Base-by-base conservation (phyloP, 192 early-diverging fungal genomes). In the Helicostylum pulchrum region DNA sequence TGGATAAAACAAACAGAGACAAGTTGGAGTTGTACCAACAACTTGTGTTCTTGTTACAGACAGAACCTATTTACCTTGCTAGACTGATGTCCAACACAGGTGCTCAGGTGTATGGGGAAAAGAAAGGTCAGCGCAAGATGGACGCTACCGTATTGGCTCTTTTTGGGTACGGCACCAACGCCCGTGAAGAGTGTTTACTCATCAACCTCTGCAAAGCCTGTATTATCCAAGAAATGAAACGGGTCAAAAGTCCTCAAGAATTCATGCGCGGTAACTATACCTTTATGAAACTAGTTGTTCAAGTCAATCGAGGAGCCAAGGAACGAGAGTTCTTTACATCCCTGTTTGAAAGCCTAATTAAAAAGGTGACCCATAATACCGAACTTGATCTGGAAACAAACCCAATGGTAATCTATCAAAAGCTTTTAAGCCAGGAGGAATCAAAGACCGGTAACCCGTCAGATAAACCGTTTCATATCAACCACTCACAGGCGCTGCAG, bases 161-260 rank as follows among this genome's bases (percentile, higher is more conserved):
- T 54, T 99, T 92, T 78, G 95, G 96, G 4, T 99, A 96, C 80
- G 96, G 95, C 0, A 97, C 98, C 71, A 96, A 98, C 72, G 83
- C 87, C 19, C 82, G 96, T 43, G 97, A 99, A 63, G 98, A 99
- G 77, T 99, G 94, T 65, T 71, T 99, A 42, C 76, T 99, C 69
- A 85, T 99, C 50, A 94, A 92, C 73, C 74, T 99, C 42, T 95
- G 98, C 72, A 91, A 94, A 77, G 67, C 77, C 53, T 82, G 79
- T 47, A 98, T 99, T 70, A 82, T 88, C 60, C 83, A 95, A 63
- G 96, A 99, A 83, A 84, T 99, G 53, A 86, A 88, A 20, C 87
- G 88, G 31, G 90, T 95, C 17, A 68, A 84, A 39, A 86, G 86
- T 6, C 65, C 94, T 20, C 91, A 91, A 36, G 98, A 99, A 66